Percentiles rank a stretch among this genome's conserved stretches.
phyloP scores from a whole-genome alignment of 768 basidiomycete species.

The Candolleomyces efflorescens region DNA sequence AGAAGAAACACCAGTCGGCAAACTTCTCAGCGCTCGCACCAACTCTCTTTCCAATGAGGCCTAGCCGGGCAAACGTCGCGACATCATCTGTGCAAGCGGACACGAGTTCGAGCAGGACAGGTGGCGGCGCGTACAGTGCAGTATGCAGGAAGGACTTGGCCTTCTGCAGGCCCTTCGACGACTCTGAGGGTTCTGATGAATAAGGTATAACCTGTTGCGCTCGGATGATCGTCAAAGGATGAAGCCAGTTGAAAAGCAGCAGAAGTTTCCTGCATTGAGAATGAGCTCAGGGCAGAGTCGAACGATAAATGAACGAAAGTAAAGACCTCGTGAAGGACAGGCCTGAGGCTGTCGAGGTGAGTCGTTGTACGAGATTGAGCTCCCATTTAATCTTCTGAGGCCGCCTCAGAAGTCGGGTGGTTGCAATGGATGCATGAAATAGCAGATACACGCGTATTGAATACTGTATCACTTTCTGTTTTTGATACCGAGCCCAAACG shows the following conservation, averaged over 20 bases:
- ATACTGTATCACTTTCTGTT: constrained; percentile 85
- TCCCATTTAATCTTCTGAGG: constrained; percentile 50
- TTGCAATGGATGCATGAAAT: constrained; percentile 54
- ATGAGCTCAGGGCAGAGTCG: not conserved
- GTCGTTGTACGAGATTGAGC: constrained; percentile 49
- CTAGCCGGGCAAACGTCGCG: constrained; percentile 69
- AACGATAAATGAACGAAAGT: not conserved
- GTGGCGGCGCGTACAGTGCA: constrained; percentile 75
- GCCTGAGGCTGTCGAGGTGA: constrained; percentile 59
- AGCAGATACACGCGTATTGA: constrained; percentile 69
- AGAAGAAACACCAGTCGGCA: constrained; percentile 86
- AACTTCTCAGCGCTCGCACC: constrained; percentile 71
- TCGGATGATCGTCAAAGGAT: constrained; percentile 66
- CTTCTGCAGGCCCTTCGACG: constrained; percentile 36
- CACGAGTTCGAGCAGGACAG: constrained; percentile 73
- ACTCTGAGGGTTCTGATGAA: constrained; percentile 38
- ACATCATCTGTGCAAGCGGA: constrained; percentile 75
- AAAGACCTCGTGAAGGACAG: constrained; percentile 72
- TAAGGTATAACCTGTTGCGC: constrained; percentile 67
- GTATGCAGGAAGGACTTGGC: constrained; percentile 72
- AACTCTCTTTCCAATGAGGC: constrained; percentile 57
- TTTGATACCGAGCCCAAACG: not conserved
- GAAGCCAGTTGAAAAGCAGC: constrained; percentile 81
- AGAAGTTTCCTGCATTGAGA: constrained; percentile 60
- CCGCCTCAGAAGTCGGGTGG: constrained; percentile 43